Evolutionary conservation across 257 asterid species (phyloP).

Genomic region (Ligustrum vulgare): DNA sequence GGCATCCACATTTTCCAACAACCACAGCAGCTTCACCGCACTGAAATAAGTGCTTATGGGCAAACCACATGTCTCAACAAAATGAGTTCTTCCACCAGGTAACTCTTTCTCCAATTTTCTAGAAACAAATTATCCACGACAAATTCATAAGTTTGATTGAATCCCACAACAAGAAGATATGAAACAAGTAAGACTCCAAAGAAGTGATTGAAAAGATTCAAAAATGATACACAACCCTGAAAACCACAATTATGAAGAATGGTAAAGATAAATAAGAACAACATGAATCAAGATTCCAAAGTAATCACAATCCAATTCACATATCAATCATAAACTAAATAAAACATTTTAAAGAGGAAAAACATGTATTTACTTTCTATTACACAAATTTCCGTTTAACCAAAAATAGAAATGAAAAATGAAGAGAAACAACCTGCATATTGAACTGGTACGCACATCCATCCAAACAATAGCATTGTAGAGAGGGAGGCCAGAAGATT

Average conservation of each 20-base stretch:
- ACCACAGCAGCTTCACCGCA: slow-evolving; percentile 79
- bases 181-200: background rate
- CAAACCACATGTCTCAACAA: slow-evolving; percentile 68
- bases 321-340: background rate
- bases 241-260: background rate
- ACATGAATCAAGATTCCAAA: background rate
- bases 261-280: background rate
- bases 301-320: background rate
- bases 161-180: background rate
- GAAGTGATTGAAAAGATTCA: background rate
- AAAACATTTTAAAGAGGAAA: background rate
- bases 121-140: slow-evolving; percentile 16
- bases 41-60: slow-evolving; percentile 95
- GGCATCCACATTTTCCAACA: slow-evolving; percentile 69
- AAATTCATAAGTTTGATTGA: slow-evolving; percentile 6
- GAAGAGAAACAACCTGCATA: slow-evolving; percentile 61
- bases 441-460: slow-evolving; percentile 88
- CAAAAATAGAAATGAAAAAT: background rate
- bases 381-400: background rate
- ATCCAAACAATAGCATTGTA: slow-evolving; percentile 97
- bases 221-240: background rate
- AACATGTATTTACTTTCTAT: background rate
- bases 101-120: slow-evolving; percentile 84
- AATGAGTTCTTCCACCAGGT: slow-evolving; percentile 85
- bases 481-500: slow-evolving; percentile 87